These are phyloP conservation scores for Zoysia japonica DNA, from an alignment of 176 grass and related monocot species.

Conservation along the genomic window DNA sequence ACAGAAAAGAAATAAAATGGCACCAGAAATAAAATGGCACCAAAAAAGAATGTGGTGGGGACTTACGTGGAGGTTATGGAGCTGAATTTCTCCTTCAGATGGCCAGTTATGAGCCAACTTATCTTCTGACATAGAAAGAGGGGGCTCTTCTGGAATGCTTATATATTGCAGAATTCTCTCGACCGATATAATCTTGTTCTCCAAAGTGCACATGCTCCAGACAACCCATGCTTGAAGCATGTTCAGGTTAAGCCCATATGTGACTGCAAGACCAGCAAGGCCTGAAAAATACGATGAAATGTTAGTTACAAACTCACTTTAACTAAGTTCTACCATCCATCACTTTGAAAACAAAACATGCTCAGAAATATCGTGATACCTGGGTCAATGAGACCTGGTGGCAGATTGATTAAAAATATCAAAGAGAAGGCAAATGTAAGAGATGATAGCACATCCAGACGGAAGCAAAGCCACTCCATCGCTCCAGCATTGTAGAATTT, in stretches of 20 bases:
- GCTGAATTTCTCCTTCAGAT: constrained; percentile 57
- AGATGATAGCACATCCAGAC: constrained; percentile 60
- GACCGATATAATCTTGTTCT: constrained; percentile 89
- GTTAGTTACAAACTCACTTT: background rate
- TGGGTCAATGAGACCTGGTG: constrained; percentile 68
- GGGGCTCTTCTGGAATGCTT: constrained; percentile 71
- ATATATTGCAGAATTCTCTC: constrained; percentile 91
- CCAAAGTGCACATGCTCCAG: constrained; percentile 72
- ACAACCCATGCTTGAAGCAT: constrained; percentile 73
- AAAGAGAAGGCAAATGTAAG: constrained; percentile 77
- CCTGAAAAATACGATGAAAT: constrained; percentile 40
- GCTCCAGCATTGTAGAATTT: constrained; percentile 72
- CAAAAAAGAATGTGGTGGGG: constrained; percentile 12
- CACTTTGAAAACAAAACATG: background rate
- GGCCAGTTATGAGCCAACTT: constrained; percentile 56
- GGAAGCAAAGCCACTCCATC: constrained; percentile 86
- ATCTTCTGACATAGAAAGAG: constrained; percentile 54
- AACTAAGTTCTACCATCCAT: background rate
- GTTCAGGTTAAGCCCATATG: constrained; percentile 89
- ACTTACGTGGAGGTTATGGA: constrained; percentile 64
- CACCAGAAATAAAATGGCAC: background rate
- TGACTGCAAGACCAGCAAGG: constrained; percentile 86
- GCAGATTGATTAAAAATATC: constrained; percentile 62
- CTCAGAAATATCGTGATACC: constrained; percentile 39
- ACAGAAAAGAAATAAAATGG: background rate